phyloP scores from a whole-genome alignment of 257 asterid species.

The Solanum tarapatanum region DNA sequence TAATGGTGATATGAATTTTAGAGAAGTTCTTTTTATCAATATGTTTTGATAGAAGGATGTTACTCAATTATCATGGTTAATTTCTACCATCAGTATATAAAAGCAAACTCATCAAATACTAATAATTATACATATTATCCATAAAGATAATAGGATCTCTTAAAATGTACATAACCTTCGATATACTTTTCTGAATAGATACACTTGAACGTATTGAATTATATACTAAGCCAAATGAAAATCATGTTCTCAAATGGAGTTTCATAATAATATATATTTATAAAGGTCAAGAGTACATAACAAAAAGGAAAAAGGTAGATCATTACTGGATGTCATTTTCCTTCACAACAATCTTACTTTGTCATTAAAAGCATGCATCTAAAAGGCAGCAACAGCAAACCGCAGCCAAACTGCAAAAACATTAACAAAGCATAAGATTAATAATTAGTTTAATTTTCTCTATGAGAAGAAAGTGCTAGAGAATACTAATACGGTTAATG shows the following conservation, averaged over 20 bases:
- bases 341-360: neutral
- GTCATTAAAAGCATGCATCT: conserved; percentile 23
- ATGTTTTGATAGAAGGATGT: neutral
- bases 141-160: neutral
- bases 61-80: neutral
- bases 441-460: neutral
- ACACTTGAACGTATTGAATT: neutral
- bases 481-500: neutral
- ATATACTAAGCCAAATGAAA: neutral
- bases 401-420: conserved; percentile 29
- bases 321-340: neutral
- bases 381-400: conserved; percentile 28
- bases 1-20: neutral
- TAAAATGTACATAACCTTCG: neutral
- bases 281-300: neutral
- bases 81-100: neutral
- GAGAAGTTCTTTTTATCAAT: neutral
- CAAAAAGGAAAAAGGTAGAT: neutral
- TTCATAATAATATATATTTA: neutral
- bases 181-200: neutral
- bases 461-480: neutral
- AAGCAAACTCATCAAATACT: neutral
- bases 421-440: neutral
- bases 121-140: neutral
- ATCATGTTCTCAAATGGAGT: neutral